Conservation (phyloP, 1,284 basidiomycete species). For the Chiua sp. region DNA sequence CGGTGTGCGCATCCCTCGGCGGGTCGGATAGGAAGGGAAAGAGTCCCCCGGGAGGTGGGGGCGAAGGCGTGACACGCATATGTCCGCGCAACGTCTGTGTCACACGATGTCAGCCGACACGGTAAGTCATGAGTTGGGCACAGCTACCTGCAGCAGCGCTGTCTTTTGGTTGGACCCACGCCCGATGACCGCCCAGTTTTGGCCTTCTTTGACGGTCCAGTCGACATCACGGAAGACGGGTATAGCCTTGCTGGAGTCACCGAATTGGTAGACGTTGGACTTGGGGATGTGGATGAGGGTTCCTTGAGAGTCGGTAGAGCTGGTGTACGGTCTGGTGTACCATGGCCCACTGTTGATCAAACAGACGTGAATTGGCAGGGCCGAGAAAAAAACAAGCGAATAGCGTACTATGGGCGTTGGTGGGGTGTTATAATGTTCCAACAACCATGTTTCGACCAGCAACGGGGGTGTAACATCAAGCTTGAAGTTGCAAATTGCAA, state of each 20-base stretch:
- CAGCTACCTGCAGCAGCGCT: constrained; percentile 62
- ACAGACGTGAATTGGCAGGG: too few species aligned
- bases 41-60: constrained; percentile 65
- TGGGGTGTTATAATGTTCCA: neutral
- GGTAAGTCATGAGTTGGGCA: neutral
- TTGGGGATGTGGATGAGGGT: constrained; percentile 47
- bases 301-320: neutral
- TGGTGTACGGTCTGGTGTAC: constrained; percentile 7
- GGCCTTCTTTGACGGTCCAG: constrained; percentile 65
- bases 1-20: constrained; percentile 50
- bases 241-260: constrained; percentile 45
- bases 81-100: constrained; percentile 70
- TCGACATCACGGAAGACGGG: constrained; percentile 59
- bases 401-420: too few species aligned
- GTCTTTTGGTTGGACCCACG: constrained; percentile 58
- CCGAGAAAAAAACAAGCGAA: too few species aligned
- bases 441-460: constrained; percentile 6
- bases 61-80: constrained; percentile 65
- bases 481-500: too few species aligned
- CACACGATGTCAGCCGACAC: neutral
- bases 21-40: constrained; percentile 68
- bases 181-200: constrained; percentile 78
- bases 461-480: constrained; percentile 9
- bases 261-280: constrained; percentile 57
- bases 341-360: constrained; percentile 1